phyloP scores from a whole-genome alignment of 306 rosid genomes.

The Acacia confusa region DNA sequence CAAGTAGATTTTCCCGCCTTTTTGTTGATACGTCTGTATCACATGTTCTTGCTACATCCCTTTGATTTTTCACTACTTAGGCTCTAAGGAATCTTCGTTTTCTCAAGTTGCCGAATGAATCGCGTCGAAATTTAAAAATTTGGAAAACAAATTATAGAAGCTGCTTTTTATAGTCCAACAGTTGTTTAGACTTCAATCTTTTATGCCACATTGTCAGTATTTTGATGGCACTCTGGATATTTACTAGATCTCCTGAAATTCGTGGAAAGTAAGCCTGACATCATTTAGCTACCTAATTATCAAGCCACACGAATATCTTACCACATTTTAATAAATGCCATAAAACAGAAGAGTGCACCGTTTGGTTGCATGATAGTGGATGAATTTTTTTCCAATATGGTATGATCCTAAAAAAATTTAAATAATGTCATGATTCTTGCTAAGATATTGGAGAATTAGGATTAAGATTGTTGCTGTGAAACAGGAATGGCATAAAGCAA shows the following conservation, averaged over 20 bases:
- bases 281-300: background rate
- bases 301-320: background rate
- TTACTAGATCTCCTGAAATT: background rate
- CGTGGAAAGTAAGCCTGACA: background rate
- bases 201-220: background rate
- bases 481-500: slow-evolving; percentile 95
- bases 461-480: slow-evolving; percentile 22
- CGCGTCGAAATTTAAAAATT: background rate
- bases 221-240: background rate
- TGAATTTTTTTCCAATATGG: background rate
- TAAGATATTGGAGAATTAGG: slow-evolving; percentile 17
- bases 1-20: background rate
- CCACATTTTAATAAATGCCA: background rate
- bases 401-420: background rate
- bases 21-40: background rate
- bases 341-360: too few relatives aligned
- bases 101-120: background rate
- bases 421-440: background rate
- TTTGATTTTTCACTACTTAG: background rate
- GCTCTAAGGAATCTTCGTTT: background rate
- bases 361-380: background rate
- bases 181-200: background rate
- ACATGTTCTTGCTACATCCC: background rate
- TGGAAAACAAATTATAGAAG: background rate
- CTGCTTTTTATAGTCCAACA: background rate